Evolutionary conservation across 768 basidiomycete species (phyloP).

Genomic region (Vararia minispora): DNA sequence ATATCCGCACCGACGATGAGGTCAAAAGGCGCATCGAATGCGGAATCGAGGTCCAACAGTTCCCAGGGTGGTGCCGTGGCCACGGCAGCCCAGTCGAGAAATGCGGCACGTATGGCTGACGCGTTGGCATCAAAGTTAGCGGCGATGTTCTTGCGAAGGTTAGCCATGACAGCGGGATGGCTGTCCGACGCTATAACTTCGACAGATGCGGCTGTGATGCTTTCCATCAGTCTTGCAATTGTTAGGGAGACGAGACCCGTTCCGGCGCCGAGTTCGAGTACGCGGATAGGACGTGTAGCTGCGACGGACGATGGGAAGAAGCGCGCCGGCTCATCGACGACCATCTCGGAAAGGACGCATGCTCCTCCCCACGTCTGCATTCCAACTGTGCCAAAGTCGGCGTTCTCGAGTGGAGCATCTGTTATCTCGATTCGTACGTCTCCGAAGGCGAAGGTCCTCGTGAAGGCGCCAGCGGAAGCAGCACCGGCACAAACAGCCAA

Average conservation of each 20-base stretch:
- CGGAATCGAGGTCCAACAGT: constrained; percentile 1
- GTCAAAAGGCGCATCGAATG: constrained; percentile 31
- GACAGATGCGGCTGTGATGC: not conserved
- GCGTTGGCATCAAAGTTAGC: constrained; percentile 21
- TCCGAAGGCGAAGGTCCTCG: constrained; percentile 41
- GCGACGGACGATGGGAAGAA: too few species aligned
- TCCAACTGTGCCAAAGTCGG: constrained; percentile 64
- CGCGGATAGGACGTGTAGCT: too few species aligned
- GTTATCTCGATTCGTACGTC: constrained; percentile 35
- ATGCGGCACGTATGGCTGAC: constrained; percentile 17
- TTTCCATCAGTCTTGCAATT: constrained; percentile 22
- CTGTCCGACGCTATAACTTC: constrained; percentile 36
- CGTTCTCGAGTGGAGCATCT: constrained; percentile 60
- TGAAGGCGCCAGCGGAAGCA: constrained; percentile 47
- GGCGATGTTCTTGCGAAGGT: constrained; percentile 33
- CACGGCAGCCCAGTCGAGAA: constrained; percentile 28
- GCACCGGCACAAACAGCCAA: constrained; percentile 57
- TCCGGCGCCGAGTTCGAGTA: constrained; percentile 48
- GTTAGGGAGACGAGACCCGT: constrained; percentile 42
- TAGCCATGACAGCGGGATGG: constrained; percentile 35
- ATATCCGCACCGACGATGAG: constrained; percentile 43
- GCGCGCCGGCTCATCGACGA: constrained; percentile 40
- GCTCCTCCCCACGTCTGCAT: constrained; percentile 88
- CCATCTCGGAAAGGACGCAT: constrained; percentile 67
- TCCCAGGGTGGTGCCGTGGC: not conserved